Percentiles rank a stretch among this genome's conserved stretches.
Conservation (phyloP, 202 grass and related monocot genomes). For the Dendrocalamus latiflorus region DNA sequence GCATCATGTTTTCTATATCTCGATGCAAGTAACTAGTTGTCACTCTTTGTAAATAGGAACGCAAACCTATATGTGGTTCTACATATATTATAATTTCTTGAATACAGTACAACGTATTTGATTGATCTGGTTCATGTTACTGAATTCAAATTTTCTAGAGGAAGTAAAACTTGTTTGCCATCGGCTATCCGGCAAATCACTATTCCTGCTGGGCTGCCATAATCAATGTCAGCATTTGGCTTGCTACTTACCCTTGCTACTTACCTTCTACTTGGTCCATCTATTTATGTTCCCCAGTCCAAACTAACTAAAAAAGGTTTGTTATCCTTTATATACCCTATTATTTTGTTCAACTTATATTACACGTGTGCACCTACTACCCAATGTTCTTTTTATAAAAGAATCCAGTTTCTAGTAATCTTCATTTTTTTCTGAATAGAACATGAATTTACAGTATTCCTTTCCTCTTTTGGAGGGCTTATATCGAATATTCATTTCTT, state of each 20-base stretch:
- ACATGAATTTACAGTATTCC: background rate
- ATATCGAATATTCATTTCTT: background rate
- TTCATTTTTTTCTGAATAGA: background rate
- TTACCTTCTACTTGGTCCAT: background rate
- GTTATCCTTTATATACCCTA: background rate
- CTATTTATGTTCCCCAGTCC: background rate
- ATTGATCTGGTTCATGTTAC: background rate
- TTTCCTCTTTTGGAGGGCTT: background rate
- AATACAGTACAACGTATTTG: background rate
- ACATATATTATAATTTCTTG: background rate
- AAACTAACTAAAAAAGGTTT: background rate
- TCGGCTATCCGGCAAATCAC: background rate
- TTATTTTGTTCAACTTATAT: background rate
- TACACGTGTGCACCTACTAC: background rate
- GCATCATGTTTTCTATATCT: conserved; percentile 3
- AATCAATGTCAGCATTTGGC: background rate
- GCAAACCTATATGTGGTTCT: background rate
- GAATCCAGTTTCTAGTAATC: background rate
- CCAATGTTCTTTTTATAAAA: background rate
- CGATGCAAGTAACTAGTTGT: background rate
- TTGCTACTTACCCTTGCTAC: background rate
- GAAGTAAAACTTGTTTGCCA: background rate
- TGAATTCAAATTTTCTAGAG: background rate
- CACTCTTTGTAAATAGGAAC: background rate
- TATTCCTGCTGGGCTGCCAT: background rate